Conservation (phyloP, 305 asterid genomes). For the Stenogyne calaminthoides region DNA sequence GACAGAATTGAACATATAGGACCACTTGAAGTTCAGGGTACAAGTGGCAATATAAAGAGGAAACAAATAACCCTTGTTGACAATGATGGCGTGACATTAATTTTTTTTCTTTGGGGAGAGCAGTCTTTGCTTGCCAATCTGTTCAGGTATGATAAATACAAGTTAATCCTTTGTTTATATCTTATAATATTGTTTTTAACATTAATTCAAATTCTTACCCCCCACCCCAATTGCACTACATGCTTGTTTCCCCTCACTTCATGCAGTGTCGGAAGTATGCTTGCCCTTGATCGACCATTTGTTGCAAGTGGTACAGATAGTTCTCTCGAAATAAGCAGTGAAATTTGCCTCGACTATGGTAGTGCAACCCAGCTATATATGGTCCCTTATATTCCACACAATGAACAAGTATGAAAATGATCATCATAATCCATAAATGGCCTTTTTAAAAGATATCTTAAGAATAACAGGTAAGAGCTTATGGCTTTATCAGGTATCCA, state of each 20-base stretch:
- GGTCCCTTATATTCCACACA: slow-evolving; percentile 73
- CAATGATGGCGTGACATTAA: slow-evolving; percentile 62
- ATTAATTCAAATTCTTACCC: neutral
- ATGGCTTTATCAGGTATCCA: slow-evolving; percentile 53
- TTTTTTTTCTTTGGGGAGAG: slow-evolving; percentile 87
- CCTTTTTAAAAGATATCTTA: slow-evolving; percentile 18
- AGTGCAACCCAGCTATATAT: slow-evolving; percentile 80
- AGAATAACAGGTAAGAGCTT: slow-evolving; percentile 18
- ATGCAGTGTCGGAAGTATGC: slow-evolving; percentile 91
- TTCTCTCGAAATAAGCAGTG: slow-evolving; percentile 49
- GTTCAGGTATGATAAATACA: slow-evolving; percentile 58
- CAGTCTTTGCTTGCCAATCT: slow-evolving; percentile 78
- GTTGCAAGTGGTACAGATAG: slow-evolving; percentile 55
- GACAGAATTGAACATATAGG: slow-evolving; percentile 83
- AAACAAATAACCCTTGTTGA: slow-evolving; percentile 82
- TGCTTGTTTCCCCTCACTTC: slow-evolving; percentile 29
- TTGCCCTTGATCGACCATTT: slow-evolving; percentile 89
- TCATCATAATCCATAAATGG: slow-evolving; percentile 2
- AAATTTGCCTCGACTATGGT: slow-evolving; percentile 80
- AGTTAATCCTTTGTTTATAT: neutral
- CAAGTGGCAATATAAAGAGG: slow-evolving; percentile 58
- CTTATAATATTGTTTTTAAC: neutral
- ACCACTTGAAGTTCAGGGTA: slow-evolving; percentile 68
- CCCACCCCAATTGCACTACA: neutral
- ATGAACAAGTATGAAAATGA: slow-evolving; percentile 67